Evolutionary conservation across 148 eudicot genomes (phyloP).

Genomic region (Spergularia marina): DNA sequence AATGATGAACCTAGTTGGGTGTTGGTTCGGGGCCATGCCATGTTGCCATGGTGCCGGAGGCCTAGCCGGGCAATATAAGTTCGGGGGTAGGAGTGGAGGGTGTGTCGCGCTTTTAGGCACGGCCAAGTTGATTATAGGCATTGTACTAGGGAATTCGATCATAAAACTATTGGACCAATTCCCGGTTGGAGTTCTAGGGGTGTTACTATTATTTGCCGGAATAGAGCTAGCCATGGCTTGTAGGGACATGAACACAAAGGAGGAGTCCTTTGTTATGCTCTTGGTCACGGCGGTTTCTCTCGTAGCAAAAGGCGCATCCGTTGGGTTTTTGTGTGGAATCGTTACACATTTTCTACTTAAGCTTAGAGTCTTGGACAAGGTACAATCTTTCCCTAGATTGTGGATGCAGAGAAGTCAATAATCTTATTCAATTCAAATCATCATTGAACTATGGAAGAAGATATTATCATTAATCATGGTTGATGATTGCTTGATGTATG

Average conservation of each 20-base stretch:
- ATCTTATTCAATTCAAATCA: not conserved
- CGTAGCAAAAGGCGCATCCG: conserved; percentile 62
- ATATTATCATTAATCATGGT: no score
- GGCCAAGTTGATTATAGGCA: conserved; percentile 58
- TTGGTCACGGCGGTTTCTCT: conserved; percentile 69
- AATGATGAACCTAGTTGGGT: conserved; percentile 76
- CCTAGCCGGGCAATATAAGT: conserved; percentile 93
- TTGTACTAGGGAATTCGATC: conserved; percentile 67
- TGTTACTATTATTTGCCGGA: conserved; percentile 75
- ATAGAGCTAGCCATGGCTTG: conserved; percentile 78
- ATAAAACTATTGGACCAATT: conserved; percentile 58
- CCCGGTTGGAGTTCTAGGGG: conserved; percentile 84
- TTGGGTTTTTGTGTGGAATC: conserved; percentile 73
- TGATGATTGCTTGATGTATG: no score
- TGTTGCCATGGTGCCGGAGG: conserved; percentile 95
- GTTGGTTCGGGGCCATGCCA: conserved; percentile 96
- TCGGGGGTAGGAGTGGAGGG: conserved; percentile 85
- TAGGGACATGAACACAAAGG: conserved; percentile 72
- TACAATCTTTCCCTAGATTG: conserved; percentile 30
- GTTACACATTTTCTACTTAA: conserved; percentile 53
- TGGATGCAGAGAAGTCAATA: conserved; percentile 32
- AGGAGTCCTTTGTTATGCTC: conserved; percentile 66
- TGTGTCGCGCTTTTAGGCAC: conserved; percentile 74
- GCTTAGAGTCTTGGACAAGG: conserved; percentile 43
- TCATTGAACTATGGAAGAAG: no score